These are phyloP conservation scores for Sphaerulina populicola DNA, from an alignment of 2,329 filamentous ascomycete species.

Conservation along the genomic window DNA sequence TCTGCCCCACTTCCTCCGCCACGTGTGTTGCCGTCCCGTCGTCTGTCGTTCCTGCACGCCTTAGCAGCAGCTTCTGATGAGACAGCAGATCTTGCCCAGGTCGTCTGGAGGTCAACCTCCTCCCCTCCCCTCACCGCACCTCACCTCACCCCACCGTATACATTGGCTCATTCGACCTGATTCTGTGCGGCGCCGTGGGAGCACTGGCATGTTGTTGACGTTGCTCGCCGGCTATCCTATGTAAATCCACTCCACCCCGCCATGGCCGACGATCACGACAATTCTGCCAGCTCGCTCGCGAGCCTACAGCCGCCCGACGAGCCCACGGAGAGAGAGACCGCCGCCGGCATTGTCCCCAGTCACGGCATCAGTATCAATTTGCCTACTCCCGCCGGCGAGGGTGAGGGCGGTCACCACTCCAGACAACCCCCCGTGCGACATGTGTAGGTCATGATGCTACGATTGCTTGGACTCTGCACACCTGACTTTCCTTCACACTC, in stretches of 20 bases:
- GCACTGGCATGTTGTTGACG: background rate
- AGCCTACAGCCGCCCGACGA: constrained; percentile 2
- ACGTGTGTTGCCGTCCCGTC: too few species aligned
- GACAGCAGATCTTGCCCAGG: too few species aligned
- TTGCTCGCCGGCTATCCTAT: constrained; percentile 5
- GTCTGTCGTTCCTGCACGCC: too few species aligned
- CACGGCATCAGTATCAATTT: constrained; percentile 44
- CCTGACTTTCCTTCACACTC: constrained; percentile 11
- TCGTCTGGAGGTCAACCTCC: too few species aligned
- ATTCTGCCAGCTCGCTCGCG: background rate
- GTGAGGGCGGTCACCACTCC: constrained; percentile 31
- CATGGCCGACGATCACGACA: constrained; percentile 10
- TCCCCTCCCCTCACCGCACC: too few species aligned
- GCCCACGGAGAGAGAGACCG: constrained; percentile 12
- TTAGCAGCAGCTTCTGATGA: too few species aligned
- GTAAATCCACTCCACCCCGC: constrained; percentile 5
- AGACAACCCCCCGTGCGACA: constrained; percentile 45
- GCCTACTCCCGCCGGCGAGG: constrained; percentile 31
- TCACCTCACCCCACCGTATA: background rate
- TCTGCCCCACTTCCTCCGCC: too few species aligned
- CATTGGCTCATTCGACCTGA: too few species aligned
- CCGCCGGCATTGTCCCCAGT: constrained; percentile 34
- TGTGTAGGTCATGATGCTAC: constrained; percentile 37
- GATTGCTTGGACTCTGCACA: background rate
- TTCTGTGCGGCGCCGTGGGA: background rate